phyloP scores from a whole-genome alignment of 164 flowering plant species.

The Amborella trichopoda region DNA sequence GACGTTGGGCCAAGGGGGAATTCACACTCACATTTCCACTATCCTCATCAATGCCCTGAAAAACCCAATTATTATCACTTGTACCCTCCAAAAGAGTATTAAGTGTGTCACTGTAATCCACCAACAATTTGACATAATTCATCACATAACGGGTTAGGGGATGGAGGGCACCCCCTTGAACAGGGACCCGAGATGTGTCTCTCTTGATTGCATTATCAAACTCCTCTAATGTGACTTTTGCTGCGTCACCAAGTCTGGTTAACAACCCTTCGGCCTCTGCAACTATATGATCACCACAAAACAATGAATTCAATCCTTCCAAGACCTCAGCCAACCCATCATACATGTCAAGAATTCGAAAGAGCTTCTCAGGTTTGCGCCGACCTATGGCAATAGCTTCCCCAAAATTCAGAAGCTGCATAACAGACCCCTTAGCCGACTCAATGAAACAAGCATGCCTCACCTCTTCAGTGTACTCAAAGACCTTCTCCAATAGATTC shows the following conservation, averaged over 20 bases:
- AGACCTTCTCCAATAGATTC: slow-evolving; percentile 58
- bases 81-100: slow-evolving; percentile 32
- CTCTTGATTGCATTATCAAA: slow-evolving; percentile 61
- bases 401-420: slow-evolving; percentile 69
- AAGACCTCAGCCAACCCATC: slow-evolving; percentile 39
- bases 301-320: slow-evolving; percentile 35
- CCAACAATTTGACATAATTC: slow-evolving; percentile 69
- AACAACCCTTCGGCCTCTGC: slow-evolving; percentile 50
- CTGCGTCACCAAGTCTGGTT: slow-evolving; percentile 49
- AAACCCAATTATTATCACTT: background rate
- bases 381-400: slow-evolving; percentile 63
- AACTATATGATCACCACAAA: slow-evolving; percentile 30
- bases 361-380: slow-evolving; percentile 54
- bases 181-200: slow-evolving; percentile 49
- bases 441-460: slow-evolving; percentile 59
- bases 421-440: slow-evolving; percentile 54
- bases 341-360: slow-evolving; percentile 73
- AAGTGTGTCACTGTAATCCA: slow-evolving; percentile 56
- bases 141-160: slow-evolving; percentile 77
- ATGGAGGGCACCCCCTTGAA: slow-evolving; percentile 55
- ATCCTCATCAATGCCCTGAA: slow-evolving; percentile 15
- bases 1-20: slow-evolving; percentile 32
- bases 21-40: slow-evolving; percentile 10
- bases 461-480: slow-evolving; percentile 30
- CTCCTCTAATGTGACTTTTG: slow-evolving; percentile 57